Percentiles rank a stretch among this genome's conserved stretches.
Conservation (phyloP, 2,329 filamentous ascomycete genomes). For the Fusarium compactum region DNA sequence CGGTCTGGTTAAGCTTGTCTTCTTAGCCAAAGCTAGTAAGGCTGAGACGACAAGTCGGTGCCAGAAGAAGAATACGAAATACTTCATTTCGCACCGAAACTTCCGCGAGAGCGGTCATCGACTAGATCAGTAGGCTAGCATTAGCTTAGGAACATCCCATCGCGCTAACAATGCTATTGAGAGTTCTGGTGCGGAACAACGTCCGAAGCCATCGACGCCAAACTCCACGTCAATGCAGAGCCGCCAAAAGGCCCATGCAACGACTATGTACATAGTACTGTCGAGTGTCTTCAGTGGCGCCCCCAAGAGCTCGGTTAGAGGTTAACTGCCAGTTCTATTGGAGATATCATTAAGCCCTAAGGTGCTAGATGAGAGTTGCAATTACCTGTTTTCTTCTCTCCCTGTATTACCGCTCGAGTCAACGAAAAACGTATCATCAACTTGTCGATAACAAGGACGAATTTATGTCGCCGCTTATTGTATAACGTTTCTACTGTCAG, state of each 20-base stretch:
- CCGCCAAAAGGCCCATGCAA: conserved; percentile 8
- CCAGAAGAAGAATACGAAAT: conserved; percentile 29
- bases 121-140: conserved; percentile 3
- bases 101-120: conserved; percentile 16
- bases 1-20: conserved; percentile 7
- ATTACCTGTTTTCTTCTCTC: conserved; percentile 18
- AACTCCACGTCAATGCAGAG: conserved; percentile 2
- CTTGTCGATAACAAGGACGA: too few species aligned
- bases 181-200: conserved; percentile 14
- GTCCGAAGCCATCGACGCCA: background rate
- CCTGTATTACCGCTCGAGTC: background rate
- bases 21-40: conserved; percentile 40
- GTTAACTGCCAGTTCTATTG: conserved; percentile 16
- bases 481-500: conserved; percentile 18
- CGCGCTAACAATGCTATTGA: conserved; percentile 5
- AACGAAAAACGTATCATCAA: background rate
- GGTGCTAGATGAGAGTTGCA: background rate
- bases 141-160: conserved; percentile 3
- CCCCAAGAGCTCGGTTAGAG: conserved; percentile 23
- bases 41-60: conserved; percentile 44
- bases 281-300: conserved; percentile 28
- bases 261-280: conserved; percentile 1
- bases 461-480: background rate
- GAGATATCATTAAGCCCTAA: conserved; percentile 11
- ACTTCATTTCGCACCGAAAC: conserved; percentile 22